These are phyloP conservation scores for Lepiota venenata DNA, from an alignment of 768 basidiomycete genomes.

Conservation along the genomic window DNA sequence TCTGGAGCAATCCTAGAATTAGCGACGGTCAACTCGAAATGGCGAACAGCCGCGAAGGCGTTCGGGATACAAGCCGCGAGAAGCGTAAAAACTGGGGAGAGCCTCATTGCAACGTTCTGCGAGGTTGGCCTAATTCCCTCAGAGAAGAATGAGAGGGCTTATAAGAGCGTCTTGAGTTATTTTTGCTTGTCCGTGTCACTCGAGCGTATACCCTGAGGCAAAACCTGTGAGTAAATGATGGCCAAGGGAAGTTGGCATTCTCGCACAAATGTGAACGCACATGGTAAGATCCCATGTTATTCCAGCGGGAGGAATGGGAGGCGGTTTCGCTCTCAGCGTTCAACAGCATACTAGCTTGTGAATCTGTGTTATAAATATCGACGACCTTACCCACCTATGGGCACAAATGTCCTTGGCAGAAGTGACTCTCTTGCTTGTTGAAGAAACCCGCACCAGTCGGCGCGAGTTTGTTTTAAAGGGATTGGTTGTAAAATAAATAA, in stretches of 20 bases:
- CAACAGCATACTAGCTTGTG: background rate
- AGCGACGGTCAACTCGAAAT: slow-evolving; percentile 28
- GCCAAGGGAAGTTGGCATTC: background rate
- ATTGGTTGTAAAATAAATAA: too few species aligned
- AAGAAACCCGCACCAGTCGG: background rate
- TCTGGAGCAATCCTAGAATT: slow-evolving; percentile 46
- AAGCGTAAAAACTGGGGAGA: background rate
- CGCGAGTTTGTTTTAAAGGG: background rate
- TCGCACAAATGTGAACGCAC: slow-evolving; percentile 3
- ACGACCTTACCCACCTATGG: slow-evolving; percentile 1
- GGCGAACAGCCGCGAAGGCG: slow-evolving; percentile 20
- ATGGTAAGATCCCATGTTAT: slow-evolving; percentile 1
- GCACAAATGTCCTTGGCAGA: background rate
- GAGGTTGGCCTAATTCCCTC: background rate
- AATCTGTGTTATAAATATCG: background rate
- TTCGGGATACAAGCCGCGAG: background rate
- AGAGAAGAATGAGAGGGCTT: background rate
- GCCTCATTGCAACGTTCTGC: too few species aligned
- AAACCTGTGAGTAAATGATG: background rate
- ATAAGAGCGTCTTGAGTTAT: background rate
- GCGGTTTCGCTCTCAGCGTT: background rate
- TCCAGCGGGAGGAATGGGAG: background rate
- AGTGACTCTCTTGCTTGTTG: background rate
- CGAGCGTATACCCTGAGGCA: background rate
- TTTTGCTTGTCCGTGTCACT: slow-evolving; percentile 1